These are phyloP conservation scores for Mrakia blollopis DNA, from an alignment of 768 basidiomycete species.

Conservation along the genomic window DNA sequence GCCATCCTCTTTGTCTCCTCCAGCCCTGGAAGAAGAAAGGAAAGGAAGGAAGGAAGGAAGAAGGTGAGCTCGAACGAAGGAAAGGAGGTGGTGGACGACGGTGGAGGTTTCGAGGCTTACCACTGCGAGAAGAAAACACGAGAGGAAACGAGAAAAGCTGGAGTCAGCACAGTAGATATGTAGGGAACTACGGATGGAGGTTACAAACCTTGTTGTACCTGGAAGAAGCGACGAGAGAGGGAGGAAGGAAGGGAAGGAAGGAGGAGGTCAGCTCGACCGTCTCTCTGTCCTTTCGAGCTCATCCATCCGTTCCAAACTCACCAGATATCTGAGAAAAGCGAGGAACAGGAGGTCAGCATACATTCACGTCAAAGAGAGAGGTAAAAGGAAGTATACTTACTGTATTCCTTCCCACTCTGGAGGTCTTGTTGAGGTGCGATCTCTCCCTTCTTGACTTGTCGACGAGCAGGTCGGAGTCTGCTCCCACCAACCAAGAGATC, in stretches of 20 bases:
- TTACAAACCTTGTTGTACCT: conserved; percentile 27
- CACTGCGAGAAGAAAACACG: neutral
- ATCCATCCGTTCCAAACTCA: conserved; percentile 48
- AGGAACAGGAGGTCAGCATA: neutral
- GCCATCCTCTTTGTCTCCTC: conserved; percentile 92
- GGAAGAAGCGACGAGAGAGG: neutral
- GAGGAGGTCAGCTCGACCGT: neutral
- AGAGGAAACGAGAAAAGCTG: neutral
- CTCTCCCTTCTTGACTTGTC: conserved; percentile 85
- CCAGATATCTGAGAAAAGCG: conserved; percentile 64
- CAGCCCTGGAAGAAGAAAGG: conserved; percentile 72
- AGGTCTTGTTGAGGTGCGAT: conserved; percentile 81
- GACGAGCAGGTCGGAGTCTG: conserved; percentile 74
- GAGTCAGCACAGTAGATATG: no score
- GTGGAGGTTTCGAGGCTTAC: neutral
- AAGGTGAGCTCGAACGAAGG: conserved; percentile 52
- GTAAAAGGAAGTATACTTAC: conserved; percentile 53
- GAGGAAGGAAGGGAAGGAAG: neutral
- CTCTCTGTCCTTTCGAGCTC: neutral
- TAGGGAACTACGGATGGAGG: neutral
- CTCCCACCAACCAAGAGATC: neutral
- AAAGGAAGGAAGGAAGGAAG: neutral
- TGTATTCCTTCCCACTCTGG: conserved; percentile 95
- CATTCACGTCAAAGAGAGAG: conserved; percentile 33
- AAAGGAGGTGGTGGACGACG: neutral